These are phyloP conservation scores for Adansonia gregorii DNA, from an alignment of 441 rosid genomes.

Conservation along the genomic window DNA sequence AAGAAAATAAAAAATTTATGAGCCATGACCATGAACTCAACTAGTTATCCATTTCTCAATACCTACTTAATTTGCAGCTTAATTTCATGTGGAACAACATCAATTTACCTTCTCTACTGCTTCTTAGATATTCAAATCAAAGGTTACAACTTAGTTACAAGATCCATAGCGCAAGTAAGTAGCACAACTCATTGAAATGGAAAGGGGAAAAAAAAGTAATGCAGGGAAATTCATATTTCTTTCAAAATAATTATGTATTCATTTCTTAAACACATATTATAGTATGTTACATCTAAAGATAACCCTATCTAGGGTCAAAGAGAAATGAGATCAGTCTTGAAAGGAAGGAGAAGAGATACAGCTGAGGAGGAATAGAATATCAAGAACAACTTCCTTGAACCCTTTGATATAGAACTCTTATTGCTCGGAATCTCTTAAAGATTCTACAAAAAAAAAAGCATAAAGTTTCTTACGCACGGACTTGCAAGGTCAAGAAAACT, in stretches of 20 bases:
- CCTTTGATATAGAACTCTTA: neutral
- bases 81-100: no score
- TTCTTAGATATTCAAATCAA: no score
- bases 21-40: no score
- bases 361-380: slow-evolving; percentile 20
- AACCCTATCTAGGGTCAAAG: neutral
- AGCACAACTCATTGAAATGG: no score
- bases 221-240: no score
- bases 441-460: fast-evolving
- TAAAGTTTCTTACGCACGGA: neutral
- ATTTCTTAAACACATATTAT: neutral
- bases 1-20: no score
- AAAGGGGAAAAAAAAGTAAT: no score
- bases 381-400: neutral
- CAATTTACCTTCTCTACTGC: no score
- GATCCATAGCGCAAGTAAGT: no score
- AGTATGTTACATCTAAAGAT: neutral
- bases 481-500: slow-evolving; percentile 85
- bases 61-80: no score
- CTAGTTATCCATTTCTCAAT: no score
- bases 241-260: neutral
- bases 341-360: neutral
- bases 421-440: neutral
- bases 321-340: neutral
- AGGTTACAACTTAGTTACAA: no score